Evolutionary conservation across 2,329 filamentous ascomycete species (phyloP), one percentile per base, ranked within the genome.

Genomic region (Tolypocladium nubicola): DNA sequence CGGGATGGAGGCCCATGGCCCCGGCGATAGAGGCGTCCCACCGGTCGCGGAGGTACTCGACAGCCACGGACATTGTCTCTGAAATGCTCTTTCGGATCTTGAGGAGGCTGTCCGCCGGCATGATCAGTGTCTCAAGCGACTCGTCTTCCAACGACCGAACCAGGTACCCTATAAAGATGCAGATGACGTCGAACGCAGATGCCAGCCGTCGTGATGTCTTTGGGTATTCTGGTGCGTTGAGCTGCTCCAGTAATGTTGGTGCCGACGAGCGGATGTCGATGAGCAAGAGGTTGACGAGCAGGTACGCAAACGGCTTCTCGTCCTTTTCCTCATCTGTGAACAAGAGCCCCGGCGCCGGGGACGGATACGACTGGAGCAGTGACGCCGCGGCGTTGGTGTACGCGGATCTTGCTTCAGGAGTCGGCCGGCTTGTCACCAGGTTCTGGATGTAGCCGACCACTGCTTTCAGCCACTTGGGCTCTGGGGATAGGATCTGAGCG

Each of bases 1-100:
- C 77, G 1, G 79, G 80, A 63, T 87, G 81, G 8, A 87, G 67
- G 3, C 84, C 84, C 67, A 80, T 77, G 8, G 81, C 80, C 13
- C 84, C 85, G 4, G 83, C 80, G n/a, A 82, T 73, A 2, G 81
- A 80, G 5, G 82, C 82, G 65, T 89, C 86, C 82, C 83, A 88
- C n/a, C 85, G 74, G 65, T 89, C 86, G 45, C 85, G 79, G 1
- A 89, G 75, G 66, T 84, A 86, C 69, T 88, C 86, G 59, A 85
- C 78, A 0, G 80, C 78, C 1, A 85, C 69, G 0, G 82, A 83
- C 65, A 88, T 76, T 4, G 85, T 83, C 64, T 89, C 86, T 1
- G 79, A 76, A 54, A 88, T 78, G 56, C 78, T 74, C 54, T 77
- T 81, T 43, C 83, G 78, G 7, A 88, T 71, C 63, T 82, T 84